These are phyloP conservation scores for Phyllosticta capitalensis DNA, from an alignment of 2,329 filamentous ascomycete species.

Conservation along the genomic window DNA sequence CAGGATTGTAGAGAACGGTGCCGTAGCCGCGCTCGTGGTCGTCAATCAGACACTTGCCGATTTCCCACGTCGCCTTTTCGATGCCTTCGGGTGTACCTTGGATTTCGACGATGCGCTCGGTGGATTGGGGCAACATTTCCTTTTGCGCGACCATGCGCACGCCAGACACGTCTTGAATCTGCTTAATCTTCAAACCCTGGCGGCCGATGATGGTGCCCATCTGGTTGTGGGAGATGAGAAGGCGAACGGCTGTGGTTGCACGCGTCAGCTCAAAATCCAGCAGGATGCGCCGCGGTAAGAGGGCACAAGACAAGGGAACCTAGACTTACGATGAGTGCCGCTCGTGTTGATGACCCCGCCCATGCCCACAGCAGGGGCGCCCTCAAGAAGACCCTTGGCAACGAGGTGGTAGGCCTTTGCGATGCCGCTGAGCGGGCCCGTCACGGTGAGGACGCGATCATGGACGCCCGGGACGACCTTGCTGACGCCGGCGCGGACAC, in stretches of 20 bases:
- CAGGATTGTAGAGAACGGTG: conserved; percentile 95
- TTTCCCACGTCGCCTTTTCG: conserved; percentile 95
- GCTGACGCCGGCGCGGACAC: conserved; percentile 95
- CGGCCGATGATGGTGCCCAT: conserved; percentile 99
- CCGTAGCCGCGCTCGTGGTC: conserved; percentile 96
- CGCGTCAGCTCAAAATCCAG: not conserved
- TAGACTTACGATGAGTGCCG: conserved; percentile 81
- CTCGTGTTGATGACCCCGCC: conserved; percentile 77
- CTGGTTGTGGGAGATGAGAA: conserved; percentile 98
- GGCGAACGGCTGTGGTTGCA: conserved; percentile 67
- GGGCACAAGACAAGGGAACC: not conserved
- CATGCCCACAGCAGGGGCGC: conserved; percentile 92
- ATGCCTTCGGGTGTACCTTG: conserved; percentile 92
- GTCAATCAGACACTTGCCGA: conserved; percentile 95
- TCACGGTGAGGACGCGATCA: conserved; percentile 93
- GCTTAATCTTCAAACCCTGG: conserved; percentile 96
- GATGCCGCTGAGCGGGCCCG: conserved; percentile 78
- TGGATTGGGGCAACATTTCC: conserved; percentile 98
- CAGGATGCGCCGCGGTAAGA: not conserved
- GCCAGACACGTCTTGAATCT: conserved; percentile 93
- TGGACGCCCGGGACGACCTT: conserved; percentile 98
- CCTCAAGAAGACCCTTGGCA: conserved; percentile 81
- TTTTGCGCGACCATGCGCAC: conserved; percentile 99
- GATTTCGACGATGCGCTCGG: conserved; percentile 93
- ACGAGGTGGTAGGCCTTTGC: conserved; percentile 90